Conservation (phyloP, 2,329 filamentous ascomycete species). For the Chaetomiaceae sp. region DNA sequence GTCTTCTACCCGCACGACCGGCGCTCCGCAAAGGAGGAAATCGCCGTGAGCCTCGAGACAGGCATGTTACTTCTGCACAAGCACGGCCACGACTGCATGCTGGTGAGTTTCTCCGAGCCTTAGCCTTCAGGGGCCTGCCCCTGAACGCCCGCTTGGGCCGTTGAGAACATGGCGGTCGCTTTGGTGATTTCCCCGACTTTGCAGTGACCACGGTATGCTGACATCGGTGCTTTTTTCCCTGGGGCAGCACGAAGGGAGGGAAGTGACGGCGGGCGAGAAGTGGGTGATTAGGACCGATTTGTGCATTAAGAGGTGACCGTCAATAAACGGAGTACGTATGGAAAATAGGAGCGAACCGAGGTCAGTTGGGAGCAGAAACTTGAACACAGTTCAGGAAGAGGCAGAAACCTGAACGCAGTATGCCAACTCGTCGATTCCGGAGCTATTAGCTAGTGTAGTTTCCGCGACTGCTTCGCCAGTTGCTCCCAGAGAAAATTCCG, state of each 20-base stretch:
- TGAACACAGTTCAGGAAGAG: too few relatives aligned
- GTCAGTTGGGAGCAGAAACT: too few relatives aligned
- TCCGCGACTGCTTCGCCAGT: too few relatives aligned
- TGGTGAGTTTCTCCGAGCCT: conserved; percentile 47
- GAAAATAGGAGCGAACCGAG: too few relatives aligned
- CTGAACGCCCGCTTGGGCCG: too few relatives aligned
- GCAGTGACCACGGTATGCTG: not conserved
- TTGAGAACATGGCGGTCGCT: not conserved
- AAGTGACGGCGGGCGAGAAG: conserved; percentile 78
- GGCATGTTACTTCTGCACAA: conserved; percentile 83
- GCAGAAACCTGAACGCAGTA: too few relatives aligned
- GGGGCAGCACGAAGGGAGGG: conserved; percentile 69
- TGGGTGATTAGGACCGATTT: conserved; percentile 87
- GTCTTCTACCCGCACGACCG: conserved; percentile 78
- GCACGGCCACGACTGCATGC: conserved; percentile 82
- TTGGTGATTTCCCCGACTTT: not conserved
- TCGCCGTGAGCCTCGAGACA: conserved; percentile 71
- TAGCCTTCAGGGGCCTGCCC: too few relatives aligned
- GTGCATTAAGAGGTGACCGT: conserved; percentile 54
- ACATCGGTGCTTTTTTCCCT: not conserved
- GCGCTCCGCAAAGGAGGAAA: conserved; percentile 54
- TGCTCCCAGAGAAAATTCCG: too few relatives aligned
- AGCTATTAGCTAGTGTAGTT: too few relatives aligned
- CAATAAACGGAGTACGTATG: too few relatives aligned
- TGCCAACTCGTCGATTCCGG: too few relatives aligned